Evolutionary conservation across 1,284 basidiomycete species (phyloP).

Genomic region (Moesziomyces sp.): DNA sequence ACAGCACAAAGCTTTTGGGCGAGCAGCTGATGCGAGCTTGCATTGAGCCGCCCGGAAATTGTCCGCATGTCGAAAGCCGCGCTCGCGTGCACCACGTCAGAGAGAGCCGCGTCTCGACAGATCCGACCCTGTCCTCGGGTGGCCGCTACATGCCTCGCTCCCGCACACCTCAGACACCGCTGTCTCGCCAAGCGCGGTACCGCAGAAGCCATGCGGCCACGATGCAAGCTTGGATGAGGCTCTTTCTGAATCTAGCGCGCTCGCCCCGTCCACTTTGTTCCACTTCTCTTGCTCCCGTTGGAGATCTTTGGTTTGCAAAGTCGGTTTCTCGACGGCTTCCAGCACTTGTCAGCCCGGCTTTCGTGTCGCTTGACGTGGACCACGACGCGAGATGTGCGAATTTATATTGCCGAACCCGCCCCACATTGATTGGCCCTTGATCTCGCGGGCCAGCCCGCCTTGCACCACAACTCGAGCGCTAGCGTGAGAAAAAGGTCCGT

Average conservation of each 20-base stretch:
- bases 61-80: neutral
- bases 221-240: neutral
- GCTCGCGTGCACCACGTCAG: neutral
- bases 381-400: no score
- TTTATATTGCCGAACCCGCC: no score
- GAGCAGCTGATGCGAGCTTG: neutral
- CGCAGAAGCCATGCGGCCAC: conserved; percentile 11
- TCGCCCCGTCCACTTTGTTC: neutral
- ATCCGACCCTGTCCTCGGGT: neutral
- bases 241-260: conserved; percentile 30
- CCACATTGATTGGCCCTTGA: neutral
- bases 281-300: no score
- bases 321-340: no score
- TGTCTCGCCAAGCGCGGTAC: conserved; percentile 29
- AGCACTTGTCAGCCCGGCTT: no score
- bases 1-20: no score
- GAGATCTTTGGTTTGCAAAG: no score
- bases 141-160: conserved; percentile 30
- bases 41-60: neutral
- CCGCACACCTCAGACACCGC: conserved; percentile 23
- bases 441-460: neutral
- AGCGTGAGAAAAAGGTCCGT: neutral
- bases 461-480: neutral
- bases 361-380: no score
- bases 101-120: neutral